These are phyloP conservation scores for Hypericum androsaemum DNA, from an alignment of 345 rosid genomes.

Conservation along the genomic window DNA sequence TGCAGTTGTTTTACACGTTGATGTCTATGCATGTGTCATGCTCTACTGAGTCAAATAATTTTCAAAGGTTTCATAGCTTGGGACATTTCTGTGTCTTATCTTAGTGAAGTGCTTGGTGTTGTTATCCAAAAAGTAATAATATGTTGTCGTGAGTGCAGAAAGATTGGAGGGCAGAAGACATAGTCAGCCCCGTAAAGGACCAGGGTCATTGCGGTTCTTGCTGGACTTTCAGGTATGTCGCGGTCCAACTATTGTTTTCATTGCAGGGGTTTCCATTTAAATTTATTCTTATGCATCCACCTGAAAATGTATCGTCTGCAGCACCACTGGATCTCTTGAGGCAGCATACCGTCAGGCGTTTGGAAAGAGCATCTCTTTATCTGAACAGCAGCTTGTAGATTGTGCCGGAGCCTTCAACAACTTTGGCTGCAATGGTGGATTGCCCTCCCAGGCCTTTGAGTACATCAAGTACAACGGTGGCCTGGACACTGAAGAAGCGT, in stretches of 20 bases:
- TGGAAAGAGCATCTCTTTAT: constrained; percentile 68
- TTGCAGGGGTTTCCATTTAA: not conserved
- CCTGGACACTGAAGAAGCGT: constrained; percentile 83
- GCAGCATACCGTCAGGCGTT: constrained; percentile 94
- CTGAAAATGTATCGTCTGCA: constrained; percentile 17
- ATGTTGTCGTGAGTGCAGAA: constrained; percentile 30
- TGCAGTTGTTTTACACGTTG: no score
- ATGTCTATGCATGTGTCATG: no score
- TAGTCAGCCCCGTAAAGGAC: constrained; percentile 82
- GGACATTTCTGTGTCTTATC: no score
- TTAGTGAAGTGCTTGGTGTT: no score
- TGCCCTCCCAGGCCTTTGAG: constrained; percentile 97
- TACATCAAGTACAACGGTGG: constrained; percentile 90
- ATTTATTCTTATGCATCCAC: not conserved
- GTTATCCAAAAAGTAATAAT: not conserved
- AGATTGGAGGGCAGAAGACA: constrained; percentile 88
- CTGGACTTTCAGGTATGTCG: constrained; percentile 92
- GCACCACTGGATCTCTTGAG: constrained; percentile 97
- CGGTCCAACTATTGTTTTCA: not conserved
- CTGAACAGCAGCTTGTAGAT: constrained; percentile 99
- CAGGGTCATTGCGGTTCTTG: constrained; percentile 97
- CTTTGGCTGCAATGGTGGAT: constrained; percentile 84
- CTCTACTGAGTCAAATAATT: no score
- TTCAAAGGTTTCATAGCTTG: no score
- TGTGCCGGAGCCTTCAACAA: constrained; percentile 87